Percentiles rank a stretch among this genome's conserved stretches.
phyloP scores from a whole-genome alignment of 768 basidiomycete genomes.

The Russula brevipes region DNA sequence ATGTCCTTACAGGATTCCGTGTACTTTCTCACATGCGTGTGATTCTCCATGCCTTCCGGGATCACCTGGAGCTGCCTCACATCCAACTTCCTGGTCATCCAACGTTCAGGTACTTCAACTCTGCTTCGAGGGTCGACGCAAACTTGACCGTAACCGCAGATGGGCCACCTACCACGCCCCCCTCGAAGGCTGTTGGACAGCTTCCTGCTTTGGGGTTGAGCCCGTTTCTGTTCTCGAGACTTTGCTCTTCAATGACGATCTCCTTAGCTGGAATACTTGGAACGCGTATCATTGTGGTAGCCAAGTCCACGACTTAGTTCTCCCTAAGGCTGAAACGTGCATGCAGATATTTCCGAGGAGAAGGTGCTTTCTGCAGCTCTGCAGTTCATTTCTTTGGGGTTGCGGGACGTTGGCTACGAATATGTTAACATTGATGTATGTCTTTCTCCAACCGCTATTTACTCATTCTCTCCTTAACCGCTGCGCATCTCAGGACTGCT shows the following conservation, averaged over 20 bases:
- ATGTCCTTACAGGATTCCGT: no score
- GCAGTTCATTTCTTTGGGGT: constrained; percentile 18
- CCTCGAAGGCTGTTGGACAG: constrained; percentile 30
- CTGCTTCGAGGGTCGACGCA: no score
- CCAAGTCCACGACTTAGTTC: not conserved
- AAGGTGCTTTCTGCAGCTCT: constrained; percentile 16
- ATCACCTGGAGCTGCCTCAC: no score
- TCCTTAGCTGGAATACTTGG: constrained; percentile 22
- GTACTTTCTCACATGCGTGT: no score
- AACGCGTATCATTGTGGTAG: constrained; percentile 23
- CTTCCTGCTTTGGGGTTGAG: constrained; percentile 30
- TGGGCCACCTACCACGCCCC: constrained; percentile 11
- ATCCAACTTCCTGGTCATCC: no score
- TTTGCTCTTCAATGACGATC: not conserved
- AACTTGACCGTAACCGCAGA: no score
- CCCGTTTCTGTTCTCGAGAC: not conserved
- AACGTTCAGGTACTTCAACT: no score
- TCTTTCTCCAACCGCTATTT: not conserved
- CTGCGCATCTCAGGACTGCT: constrained; percentile 18
- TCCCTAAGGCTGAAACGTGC: not conserved
- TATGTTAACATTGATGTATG: constrained; percentile 25
- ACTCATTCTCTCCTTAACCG: not conserved
- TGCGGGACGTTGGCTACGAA: constrained; percentile 22
- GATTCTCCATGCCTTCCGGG: no score
- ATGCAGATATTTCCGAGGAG: constrained; percentile 15